Base-by-base conservation (phyloP, 2,329 filamentous ascomycete species). In the Arthrocladium fulminans region DNA sequence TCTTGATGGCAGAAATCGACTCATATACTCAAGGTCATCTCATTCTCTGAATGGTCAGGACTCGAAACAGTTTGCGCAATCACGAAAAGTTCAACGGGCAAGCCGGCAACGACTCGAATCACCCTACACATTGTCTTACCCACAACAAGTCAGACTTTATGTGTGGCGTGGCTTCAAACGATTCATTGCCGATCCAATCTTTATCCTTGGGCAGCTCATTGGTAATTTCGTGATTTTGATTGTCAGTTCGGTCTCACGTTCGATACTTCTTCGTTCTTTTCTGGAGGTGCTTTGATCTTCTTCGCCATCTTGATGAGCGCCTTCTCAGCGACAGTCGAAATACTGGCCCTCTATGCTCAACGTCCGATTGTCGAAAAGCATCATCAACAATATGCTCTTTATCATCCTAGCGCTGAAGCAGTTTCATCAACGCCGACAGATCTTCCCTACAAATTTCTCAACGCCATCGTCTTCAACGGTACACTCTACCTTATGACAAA, bases 361-460 rank as follows among this genome's bases (percentile, higher is more conserved):
- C 83, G 89, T 29, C 84, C 86, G 1, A 94, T 95, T 59, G 87
- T 96, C 51, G 88, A 95, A 63, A 95, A 95, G 64, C 89, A 96
- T 59, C n/a, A n/a, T n/a, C 71, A 76, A 48, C 80, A 84, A 50
- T 95, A 94, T 63, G 88, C 88, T 15, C 74, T 95, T n/a, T 94
- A 95, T 60, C 89, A 94, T 60, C 88, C 89, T 0, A 88, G 84
- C 8, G 84, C 88, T 13, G 88, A 96, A 73, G 86, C 88, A n/a
- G 75, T 87, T 51, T 80, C 86, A 0, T 92, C 86, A 8, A 92
- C 94, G 83, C 67, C 95, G 24, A 84, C 79, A 54, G 89, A 96
- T 59, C 68, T 94, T 67, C 89, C 89, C 0, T 87, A 87, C 66
- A 94, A 92, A 65, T 66, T 94, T 7, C 30, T 67, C n/a, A 89